Evolutionary conservation across 192 early-diverging fungal species (phyloP).

Genomic region (Coemansia sp.): DNA sequence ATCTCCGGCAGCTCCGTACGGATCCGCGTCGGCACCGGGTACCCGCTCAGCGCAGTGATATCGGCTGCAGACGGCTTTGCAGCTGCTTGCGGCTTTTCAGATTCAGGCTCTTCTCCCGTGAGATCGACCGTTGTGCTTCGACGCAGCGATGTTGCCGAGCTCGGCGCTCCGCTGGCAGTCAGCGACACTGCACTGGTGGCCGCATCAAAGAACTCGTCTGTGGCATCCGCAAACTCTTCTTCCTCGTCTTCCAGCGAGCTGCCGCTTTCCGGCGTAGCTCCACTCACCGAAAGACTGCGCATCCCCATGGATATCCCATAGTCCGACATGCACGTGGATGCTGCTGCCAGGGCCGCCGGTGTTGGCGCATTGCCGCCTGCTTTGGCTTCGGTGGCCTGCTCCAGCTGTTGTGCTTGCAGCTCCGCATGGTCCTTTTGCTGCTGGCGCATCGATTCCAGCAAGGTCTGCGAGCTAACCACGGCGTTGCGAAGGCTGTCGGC

Average conservation of each 20-base stretch:
- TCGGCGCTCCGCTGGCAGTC: conserved; percentile 15
- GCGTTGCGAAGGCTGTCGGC: conserved; percentile 51
- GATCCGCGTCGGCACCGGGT: conserved; percentile 16
- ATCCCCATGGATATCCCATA: conserved; percentile 11
- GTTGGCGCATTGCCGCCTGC: background rate
- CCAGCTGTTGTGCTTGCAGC: background rate
- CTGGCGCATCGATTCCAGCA: conserved; percentile 28
- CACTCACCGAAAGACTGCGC: background rate
- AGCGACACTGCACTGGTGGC: conserved; percentile 39
- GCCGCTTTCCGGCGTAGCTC: background rate
- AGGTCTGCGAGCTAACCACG: conserved; percentile 42
- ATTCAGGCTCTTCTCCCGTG: background rate
- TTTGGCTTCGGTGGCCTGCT: background rate
- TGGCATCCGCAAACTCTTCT: conserved; percentile 54
- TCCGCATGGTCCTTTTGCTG: conserved; percentile 3
- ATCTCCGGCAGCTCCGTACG: conserved; percentile 55
- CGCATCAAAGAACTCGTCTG: conserved; percentile 70
- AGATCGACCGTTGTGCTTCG: background rate
- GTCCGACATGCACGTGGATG: conserved; percentile 17
- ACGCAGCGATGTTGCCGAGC: conserved; percentile 5
- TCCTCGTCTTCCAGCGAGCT: conserved; percentile 32
- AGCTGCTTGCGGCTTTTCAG: background rate
- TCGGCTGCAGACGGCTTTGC: conserved; percentile 11
- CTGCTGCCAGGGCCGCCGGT: conserved; percentile 14
- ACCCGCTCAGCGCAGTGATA: conserved; percentile 45